Conservation (phyloP, 164 flowering plant species). For the Saururus chinensis region DNA sequence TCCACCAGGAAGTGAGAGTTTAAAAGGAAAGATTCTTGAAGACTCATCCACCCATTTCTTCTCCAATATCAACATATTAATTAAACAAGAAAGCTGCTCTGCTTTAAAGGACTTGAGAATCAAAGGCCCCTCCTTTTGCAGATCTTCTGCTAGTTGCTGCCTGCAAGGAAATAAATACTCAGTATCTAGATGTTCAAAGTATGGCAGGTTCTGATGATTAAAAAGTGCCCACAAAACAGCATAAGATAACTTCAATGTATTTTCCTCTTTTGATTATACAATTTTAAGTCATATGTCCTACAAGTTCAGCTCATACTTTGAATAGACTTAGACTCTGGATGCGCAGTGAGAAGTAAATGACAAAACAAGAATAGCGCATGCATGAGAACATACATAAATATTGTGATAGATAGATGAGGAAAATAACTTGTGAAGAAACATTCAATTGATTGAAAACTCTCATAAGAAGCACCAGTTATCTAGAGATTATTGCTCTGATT, state of each 20-base stretch:
- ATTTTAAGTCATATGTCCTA: no score
- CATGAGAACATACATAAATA: no score
- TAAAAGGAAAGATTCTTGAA: slow-evolving; percentile 35
- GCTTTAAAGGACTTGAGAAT: slow-evolving; percentile 28
- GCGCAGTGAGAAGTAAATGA: no score
- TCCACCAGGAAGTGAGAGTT: slow-evolving; percentile 14
- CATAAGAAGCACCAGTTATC: no score
- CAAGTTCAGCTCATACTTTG: no score
- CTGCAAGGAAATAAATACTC: slow-evolving; percentile 19
- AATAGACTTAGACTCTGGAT: no score
- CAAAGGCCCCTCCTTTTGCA: slow-evolving; percentile 49
- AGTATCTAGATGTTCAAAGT: background rate
- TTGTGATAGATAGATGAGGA: no score
- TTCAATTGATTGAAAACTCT: no score
- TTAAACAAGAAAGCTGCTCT: slow-evolving; percentile 32
- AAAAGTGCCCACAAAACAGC: background rate
- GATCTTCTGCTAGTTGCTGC: slow-evolving; percentile 34
- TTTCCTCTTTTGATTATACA: background rate
- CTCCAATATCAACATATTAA: slow-evolving; percentile 49
- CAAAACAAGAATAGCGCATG: no score
- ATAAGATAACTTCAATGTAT: no score
- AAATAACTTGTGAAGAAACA: no score
- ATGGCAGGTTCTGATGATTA: background rate
- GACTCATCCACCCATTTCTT: slow-evolving; percentile 69
- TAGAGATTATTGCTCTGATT: no score